Percentiles rank a stretch among this genome's conserved stretches.
Conservation (phyloP, 2,329 filamentous ascomycete species). For the Epichloe aotearoae region DNA sequence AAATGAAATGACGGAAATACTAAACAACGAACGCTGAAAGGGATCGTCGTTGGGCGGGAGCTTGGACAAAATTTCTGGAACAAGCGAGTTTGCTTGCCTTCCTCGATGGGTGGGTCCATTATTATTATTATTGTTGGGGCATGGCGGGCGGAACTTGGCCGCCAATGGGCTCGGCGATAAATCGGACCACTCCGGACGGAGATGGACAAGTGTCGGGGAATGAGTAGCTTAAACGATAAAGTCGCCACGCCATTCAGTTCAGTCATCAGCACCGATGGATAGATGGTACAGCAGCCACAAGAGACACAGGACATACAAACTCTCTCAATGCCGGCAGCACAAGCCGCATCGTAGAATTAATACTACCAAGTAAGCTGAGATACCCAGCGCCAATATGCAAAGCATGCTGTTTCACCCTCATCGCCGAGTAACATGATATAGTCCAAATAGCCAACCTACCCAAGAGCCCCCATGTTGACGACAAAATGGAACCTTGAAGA, state of each 20-base stretch:
- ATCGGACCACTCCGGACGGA: constrained; percentile 6
- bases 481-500: not conserved
- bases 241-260: no score
- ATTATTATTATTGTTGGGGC: no score
- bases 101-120: no score
- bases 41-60: no score
- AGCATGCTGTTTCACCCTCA: not conserved
- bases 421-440: not conserved
- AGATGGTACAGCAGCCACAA: no score
- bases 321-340: not conserved
- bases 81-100: no score
- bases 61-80: no score
- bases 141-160: not conserved
- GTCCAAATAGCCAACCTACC: not conserved
- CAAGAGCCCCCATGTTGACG: not conserved
- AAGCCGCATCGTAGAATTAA: not conserved
- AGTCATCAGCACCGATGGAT: no score
- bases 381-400: constrained; percentile 2
- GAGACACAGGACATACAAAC: no score
- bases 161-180: constrained; percentile 9
- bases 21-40: no score
- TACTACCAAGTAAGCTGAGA: not conserved
- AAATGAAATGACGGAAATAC: no score
- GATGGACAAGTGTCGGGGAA: not conserved
- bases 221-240: no score